A percentile compares a stretch with the other conserved stretches of the same genome.
Evolutionary conservation across 306 rosid species (phyloP).

Genomic region (Quercus parvula): DNA sequence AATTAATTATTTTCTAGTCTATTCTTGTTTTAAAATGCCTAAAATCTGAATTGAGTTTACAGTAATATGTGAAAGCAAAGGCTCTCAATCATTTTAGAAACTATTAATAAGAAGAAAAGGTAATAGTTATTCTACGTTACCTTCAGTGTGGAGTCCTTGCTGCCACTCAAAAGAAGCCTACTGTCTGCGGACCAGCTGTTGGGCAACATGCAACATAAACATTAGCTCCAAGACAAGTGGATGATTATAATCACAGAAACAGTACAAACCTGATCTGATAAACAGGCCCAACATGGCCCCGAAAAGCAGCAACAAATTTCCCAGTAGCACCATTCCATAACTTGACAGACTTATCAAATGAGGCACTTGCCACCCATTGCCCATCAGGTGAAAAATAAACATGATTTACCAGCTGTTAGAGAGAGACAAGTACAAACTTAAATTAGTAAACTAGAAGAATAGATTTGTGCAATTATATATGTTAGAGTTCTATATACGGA

Average conservation of each 20-base stretch:
- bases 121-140: constrained; percentile 27
- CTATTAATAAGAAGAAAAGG: background rate
- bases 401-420: constrained; percentile 79
- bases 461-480: background rate
- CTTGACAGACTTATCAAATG: constrained; percentile 93
- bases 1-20: too few species aligned
- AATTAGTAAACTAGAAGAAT: constrained; percentile 11
- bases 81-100: background rate
- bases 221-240: constrained; percentile 16
- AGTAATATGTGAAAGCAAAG: constrained; percentile 4
- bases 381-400: constrained; percentile 97
- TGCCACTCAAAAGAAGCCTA: constrained; percentile 86
- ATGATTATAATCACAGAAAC: background rate
- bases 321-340: constrained; percentile 88
- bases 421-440: constrained; percentile 14
- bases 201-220: constrained; percentile 17
- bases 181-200: constrained; percentile 98
- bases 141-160: constrained; percentile 94
- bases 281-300: constrained; percentile 93
- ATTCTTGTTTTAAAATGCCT: too few species aligned
- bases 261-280: constrained; percentile 82
- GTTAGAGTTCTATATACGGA: background rate
- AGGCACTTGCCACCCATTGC: constrained; percentile 96
- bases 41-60: too few species aligned
- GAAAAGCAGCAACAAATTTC: constrained; percentile 70